Evolutionary conservation across 345 rosid species (phyloP).

Genomic region (Rubroshorea leprosula): DNA sequence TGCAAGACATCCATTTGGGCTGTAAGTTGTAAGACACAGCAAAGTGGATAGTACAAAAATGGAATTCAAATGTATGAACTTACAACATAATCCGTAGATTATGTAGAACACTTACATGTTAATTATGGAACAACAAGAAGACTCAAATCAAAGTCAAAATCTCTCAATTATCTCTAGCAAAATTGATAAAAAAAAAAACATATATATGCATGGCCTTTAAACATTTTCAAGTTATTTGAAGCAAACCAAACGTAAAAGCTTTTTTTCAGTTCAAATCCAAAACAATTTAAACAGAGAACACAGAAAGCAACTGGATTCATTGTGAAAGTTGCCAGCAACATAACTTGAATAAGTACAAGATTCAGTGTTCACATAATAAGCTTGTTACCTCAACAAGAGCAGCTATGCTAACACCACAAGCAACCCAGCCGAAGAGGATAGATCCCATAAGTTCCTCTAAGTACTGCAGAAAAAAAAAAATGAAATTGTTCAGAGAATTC

Average conservation of each 20-base stretch:
- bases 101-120: background rate
- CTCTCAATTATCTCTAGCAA: background rate
- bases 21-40: background rate
- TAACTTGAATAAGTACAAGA: background rate
- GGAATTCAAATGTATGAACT: background rate
- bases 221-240: no score
- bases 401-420: conserved; percentile 76
- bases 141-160: background rate
- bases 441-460: conserved; percentile 79
- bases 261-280: conserved; percentile 3
- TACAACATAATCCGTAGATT: background rate
- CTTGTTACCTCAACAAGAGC: conserved; percentile 82
- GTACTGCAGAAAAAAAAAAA: conserved; percentile 47
- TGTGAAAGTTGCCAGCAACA: background rate
- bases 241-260: background rate
- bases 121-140: background rate
- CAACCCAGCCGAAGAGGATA: conserved; percentile 81
- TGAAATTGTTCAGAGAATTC: no score
- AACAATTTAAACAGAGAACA: background rate
- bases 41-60: background rate
- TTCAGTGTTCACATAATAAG: conserved; percentile 14
- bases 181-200: background rate
- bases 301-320: background rate
- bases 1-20: background rate
- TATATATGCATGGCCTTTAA: no score